Conservation (phyloP, 2,329 filamentous ascomycete genomes). For the Colletotrichum sp. region DNA sequence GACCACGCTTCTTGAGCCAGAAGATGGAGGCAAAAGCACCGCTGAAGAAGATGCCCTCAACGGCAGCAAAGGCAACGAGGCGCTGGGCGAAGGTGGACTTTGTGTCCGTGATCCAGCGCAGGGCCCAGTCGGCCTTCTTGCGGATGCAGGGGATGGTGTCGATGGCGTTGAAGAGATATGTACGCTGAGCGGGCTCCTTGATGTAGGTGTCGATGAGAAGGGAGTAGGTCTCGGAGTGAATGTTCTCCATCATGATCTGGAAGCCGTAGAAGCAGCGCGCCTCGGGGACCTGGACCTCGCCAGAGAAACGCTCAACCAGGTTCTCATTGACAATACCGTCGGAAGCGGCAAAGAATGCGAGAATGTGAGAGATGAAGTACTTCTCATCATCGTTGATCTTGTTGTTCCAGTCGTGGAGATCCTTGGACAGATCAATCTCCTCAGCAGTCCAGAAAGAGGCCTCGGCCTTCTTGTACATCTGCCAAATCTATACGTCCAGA, state of each 20-base stretch:
- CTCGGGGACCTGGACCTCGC: constrained; percentile 95
- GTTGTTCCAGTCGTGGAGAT: constrained; percentile 99
- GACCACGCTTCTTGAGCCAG: constrained; percentile 99
- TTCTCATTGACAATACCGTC: constrained; percentile 99
- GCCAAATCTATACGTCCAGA: constrained; percentile 78
- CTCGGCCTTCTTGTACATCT: constrained; percentile 99
- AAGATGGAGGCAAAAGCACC: constrained; percentile 99
- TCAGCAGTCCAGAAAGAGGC: constrained; percentile 99
- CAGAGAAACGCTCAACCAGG: constrained; percentile 95
- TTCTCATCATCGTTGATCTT: constrained; percentile 94
- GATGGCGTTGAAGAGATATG: constrained; percentile 97
- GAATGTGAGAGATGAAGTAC: constrained; percentile 97
- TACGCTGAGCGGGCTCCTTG: constrained; percentile 93
- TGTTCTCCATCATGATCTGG: constrained; percentile 99
- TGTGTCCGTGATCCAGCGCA: constrained; percentile 92
- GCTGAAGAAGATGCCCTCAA: constrained; percentile 99
- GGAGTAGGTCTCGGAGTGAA: constrained; percentile 99
- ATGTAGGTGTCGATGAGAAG: constrained; percentile 99
- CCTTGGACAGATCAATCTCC: constrained; percentile 98
- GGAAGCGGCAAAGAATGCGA: constrained; percentile 98
- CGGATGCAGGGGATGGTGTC: constrained; percentile 98
- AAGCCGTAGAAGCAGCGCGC: constrained; percentile 99
- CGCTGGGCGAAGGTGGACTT: constrained; percentile 95
- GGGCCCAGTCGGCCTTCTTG: constrained; percentile 98
- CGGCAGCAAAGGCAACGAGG: constrained; percentile 93